Conservation (phyloP, 83 land plant genomes). For the Picea engelmannii region DNA sequence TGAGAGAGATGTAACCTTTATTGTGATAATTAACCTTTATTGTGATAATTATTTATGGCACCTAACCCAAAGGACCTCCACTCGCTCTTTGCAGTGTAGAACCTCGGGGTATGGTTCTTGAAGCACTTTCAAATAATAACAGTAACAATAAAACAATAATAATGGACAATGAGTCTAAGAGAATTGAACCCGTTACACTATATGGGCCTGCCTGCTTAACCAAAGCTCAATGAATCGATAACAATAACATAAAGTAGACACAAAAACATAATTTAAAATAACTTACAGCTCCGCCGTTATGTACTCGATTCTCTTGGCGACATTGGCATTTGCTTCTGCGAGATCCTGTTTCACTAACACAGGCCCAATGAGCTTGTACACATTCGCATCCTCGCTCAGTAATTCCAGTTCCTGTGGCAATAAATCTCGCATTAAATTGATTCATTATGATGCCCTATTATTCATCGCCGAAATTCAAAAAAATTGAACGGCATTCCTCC, state of each 20-base stretch:
- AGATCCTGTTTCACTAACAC: conserved; percentile 98
- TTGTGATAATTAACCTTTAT: too few relatives aligned
- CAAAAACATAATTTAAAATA: not conserved
- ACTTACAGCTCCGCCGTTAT: conserved; percentile 91
- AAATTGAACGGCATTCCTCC: too few relatives aligned
- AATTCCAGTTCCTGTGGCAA: conserved; percentile 80
- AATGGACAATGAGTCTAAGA: not conserved
- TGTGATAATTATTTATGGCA: too few relatives aligned
- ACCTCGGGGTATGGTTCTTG: too few relatives aligned
- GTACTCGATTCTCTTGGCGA: conserved; percentile 93
- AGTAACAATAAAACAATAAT: too few relatives aligned
- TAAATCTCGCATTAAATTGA: conserved; percentile 1
- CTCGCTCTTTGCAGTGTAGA: too few relatives aligned
- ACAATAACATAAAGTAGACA: not conserved
- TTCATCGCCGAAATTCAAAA: too few relatives aligned
- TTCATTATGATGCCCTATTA: not conserved
- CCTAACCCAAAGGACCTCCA: too few relatives aligned
- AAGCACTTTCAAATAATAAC: too few relatives aligned
- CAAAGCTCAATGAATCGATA: not conserved
- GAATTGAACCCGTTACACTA: not conserved
- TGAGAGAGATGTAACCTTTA: too few relatives aligned
- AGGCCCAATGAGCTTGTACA: conserved; percentile 96
- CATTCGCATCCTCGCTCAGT: conserved; percentile 89
- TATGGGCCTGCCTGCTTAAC: not conserved
- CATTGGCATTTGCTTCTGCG: conserved; percentile 99